Conservation (phyloP, 176 grass and related monocot genomes). For the Sorghum bicolor region Sorghum_bicolor_NCBIv3 NC_012870.2:78856501-78857000, state of each 20-base stretch:
- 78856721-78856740: background rate
- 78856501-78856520: background rate
- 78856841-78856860: background rate
- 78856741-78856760: background rate
- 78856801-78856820: background rate
- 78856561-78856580: background rate
- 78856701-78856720: background rate
- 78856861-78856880: background rate
- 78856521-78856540: background rate
- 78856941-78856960: background rate
- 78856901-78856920: background rate
- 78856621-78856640: background rate
- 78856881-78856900: background rate
- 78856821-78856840: background rate
- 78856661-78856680: background rate
- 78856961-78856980: background rate
- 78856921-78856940: background rate
- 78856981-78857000: conserved; percentile 60
- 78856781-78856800: background rate
- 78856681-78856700: background rate
- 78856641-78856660: background rate
- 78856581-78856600: background rate
- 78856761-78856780: background rate
- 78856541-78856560: background rate
- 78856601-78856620: background rate